Percentiles rank a stretch among this genome's conserved stretches.
Conservation (phyloP, 345 rosid genomes). For the Heritiera fomes region DNA sequence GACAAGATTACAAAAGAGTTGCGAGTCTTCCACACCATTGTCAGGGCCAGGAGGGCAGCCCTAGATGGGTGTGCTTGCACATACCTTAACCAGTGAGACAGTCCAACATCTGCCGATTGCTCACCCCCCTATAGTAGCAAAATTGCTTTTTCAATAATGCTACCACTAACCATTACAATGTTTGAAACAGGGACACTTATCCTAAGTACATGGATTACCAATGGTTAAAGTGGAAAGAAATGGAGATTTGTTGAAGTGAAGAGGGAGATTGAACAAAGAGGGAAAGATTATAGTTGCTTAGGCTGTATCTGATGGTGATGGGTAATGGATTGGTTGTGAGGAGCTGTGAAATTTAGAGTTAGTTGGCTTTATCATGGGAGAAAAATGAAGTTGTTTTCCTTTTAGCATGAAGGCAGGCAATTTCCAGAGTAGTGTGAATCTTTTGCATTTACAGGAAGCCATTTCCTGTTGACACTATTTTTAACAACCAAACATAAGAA, state of each 20-base stretch:
- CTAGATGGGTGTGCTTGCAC: too few relatives aligned
- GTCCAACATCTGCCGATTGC: too few relatives aligned
- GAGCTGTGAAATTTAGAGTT: background rate
- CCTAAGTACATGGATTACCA: background rate
- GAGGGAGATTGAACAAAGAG: background rate
- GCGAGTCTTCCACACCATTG: too few relatives aligned
- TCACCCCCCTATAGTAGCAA: too few relatives aligned
- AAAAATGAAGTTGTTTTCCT: background rate
- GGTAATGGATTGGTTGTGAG: background rate
- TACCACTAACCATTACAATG: too few relatives aligned
- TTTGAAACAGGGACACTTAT: too few relatives aligned
- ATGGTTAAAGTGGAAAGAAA: background rate
- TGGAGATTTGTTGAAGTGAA: background rate
- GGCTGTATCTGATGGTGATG: background rate
- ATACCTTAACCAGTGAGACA: too few relatives aligned
- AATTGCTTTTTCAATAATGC: too few relatives aligned
- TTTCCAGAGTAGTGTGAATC: background rate
- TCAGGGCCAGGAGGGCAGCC: too few relatives aligned
- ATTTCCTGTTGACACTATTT: background rate
- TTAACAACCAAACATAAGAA: background rate
- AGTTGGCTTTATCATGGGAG: conserved; percentile 2
- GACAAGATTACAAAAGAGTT: too few relatives aligned
- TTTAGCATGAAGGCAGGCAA: background rate
- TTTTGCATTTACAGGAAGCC: background rate
- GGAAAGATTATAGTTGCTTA: background rate